Conservation (phyloP, 1,284 basidiomycete species). For the Ceratobasidium papillatum region DNA sequence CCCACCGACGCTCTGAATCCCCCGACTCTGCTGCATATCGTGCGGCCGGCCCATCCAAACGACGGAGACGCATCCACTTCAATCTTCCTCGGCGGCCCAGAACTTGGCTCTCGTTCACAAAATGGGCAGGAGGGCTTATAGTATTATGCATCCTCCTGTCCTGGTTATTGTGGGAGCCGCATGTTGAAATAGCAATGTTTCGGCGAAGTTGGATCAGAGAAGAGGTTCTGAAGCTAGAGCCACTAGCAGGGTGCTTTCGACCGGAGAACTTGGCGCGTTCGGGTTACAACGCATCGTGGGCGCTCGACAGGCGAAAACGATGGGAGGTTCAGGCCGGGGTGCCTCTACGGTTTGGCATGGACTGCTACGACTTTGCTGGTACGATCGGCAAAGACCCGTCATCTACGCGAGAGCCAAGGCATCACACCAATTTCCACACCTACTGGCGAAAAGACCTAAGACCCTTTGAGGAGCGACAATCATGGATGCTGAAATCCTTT, state of each 20-base stretch:
- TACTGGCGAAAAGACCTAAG: slow-evolving; percentile 90
- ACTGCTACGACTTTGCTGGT: slow-evolving; percentile 88
- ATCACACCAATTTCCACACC: slow-evolving; percentile 77
- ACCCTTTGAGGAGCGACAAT: slow-evolving; percentile 79
- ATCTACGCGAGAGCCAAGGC: slow-evolving; percentile 50
- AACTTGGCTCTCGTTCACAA: slow-evolving; percentile 37
- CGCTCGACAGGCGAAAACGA: slow-evolving; percentile 65
- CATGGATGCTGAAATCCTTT: slow-evolving; percentile 87
- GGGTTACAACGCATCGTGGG: slow-evolving; percentile 62
- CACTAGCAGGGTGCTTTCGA: slow-evolving; percentile 79
- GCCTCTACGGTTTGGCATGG: slow-evolving; percentile 75
- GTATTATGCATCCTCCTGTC: slow-evolving; percentile 55
- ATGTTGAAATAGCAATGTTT: slow-evolving; percentile 82
- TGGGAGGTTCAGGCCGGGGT: slow-evolving; percentile 81
- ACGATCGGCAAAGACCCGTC: slow-evolving; percentile 61
- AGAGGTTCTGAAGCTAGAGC: slow-evolving; percentile 69
- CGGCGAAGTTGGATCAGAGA: slow-evolving; percentile 74
- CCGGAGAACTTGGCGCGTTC: slow-evolving; percentile 62
- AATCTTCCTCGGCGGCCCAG: slow-evolving; percentile 36
- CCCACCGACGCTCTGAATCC: slow-evolving; percentile 36
- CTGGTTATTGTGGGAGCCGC: slow-evolving; percentile 74
- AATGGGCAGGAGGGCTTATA: slow-evolving; percentile 30
- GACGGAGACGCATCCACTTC: slow-evolving; percentile 38
- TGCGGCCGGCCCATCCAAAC: slow-evolving; percentile 35
- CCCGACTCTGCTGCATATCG: slow-evolving; percentile 42